Conservation (phyloP, 2,329 filamentous ascomycete genomes). For the Hypoxylon sp. region DNA sequence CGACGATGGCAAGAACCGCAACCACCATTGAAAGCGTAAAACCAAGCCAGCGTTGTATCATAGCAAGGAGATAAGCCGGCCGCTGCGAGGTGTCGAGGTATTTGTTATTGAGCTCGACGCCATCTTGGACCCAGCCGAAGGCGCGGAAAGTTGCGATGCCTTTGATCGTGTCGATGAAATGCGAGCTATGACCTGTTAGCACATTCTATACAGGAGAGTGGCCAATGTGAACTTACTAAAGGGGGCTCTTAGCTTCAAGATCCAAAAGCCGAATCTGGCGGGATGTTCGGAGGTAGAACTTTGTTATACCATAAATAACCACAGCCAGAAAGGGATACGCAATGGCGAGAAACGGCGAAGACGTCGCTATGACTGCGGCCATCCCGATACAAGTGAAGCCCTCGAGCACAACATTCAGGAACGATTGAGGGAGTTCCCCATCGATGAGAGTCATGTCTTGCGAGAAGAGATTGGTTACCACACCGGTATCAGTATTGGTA, state of each 20-base stretch:
- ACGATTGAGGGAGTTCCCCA: conserved; percentile 53
- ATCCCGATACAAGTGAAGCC: conserved; percentile 54
- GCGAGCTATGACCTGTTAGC: conserved; percentile 43
- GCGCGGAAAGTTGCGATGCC: conserved; percentile 65
- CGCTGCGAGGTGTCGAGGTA: conserved; percentile 64
- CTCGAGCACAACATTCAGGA: conserved; percentile 42
- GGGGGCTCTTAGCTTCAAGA: conserved; percentile 64
- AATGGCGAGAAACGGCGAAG: conserved; percentile 59
- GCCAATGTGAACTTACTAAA: conserved; percentile 57
- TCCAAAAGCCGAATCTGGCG: conserved; percentile 66
- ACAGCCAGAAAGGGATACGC: conserved; percentile 60
- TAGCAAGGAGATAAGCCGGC: conserved; percentile 66
- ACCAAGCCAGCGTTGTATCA: conserved; percentile 59
- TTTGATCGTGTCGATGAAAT: conserved; percentile 64
- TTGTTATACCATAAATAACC: conserved; percentile 61
- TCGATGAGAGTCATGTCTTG: conserved; percentile 60
- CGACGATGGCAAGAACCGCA: conserved; percentile 42
- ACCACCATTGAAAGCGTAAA: conserved; percentile 45
- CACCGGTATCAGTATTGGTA: conserved; percentile 54
- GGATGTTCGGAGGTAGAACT: conserved; percentile 66
- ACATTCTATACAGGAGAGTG: background rate
- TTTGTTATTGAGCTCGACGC: conserved; percentile 57
- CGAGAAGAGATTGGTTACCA: conserved; percentile 57
- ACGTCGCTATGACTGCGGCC: conserved; percentile 58
- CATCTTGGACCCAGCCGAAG: conserved; percentile 61